A percentile compares a stretch with the other conserved stretches of the same genome.
Evolutionary conservation across 805 yeast species (phyloP).

Genomic region (Candida glaebosa): DNA sequence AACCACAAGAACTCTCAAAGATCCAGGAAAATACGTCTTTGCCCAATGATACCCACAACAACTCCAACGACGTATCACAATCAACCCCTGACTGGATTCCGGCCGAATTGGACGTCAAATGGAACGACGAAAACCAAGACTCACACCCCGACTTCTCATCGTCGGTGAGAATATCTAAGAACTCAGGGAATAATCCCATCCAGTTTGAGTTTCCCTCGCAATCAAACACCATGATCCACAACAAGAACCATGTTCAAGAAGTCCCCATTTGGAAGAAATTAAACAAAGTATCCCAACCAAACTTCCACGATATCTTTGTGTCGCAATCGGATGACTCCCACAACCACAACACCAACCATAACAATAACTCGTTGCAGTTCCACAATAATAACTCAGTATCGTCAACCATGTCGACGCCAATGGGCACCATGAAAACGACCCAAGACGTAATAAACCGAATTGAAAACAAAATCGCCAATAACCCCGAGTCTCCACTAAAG

Average conservation of each 20-base stretch:
- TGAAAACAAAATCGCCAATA: conserved; percentile 5
- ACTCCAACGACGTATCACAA: not conserved
- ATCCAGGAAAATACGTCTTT: not conserved
- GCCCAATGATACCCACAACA: not conserved
- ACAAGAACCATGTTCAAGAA: conserved; percentile 3
- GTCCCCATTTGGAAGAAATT: conserved; percentile 3
- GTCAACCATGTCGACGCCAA: conserved; percentile 37
- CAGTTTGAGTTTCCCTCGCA: conserved; percentile 3
- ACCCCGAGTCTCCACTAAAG: conserved; percentile 40
- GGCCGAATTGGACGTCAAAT: conserved; percentile 30
- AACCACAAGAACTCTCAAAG: not conserved
- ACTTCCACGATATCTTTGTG: conserved; percentile 3
- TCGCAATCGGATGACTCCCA: conserved; percentile 5
- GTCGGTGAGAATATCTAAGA: conserved; percentile 13
- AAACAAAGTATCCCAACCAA: conserved; percentile 2
- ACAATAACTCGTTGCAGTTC: not conserved
- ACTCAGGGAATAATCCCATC: not conserved
- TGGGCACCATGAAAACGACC: conserved; percentile 16
- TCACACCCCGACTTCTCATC: conserved; percentile 17
- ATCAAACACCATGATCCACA: conserved; percentile 6
- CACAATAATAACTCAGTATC: conserved; percentile 23
- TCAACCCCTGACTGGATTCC: conserved; percentile 45
- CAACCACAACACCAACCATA: not conserved
- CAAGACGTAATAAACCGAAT: not conserved
- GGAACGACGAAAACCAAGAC: conserved; percentile 17